A percentile compares a stretch with the other conserved stretches of the same genome.
Evolutionary conservation across 768 basidiomycete genomes (phyloP).

Genomic region (Guyanaporus albipodus): DNA sequence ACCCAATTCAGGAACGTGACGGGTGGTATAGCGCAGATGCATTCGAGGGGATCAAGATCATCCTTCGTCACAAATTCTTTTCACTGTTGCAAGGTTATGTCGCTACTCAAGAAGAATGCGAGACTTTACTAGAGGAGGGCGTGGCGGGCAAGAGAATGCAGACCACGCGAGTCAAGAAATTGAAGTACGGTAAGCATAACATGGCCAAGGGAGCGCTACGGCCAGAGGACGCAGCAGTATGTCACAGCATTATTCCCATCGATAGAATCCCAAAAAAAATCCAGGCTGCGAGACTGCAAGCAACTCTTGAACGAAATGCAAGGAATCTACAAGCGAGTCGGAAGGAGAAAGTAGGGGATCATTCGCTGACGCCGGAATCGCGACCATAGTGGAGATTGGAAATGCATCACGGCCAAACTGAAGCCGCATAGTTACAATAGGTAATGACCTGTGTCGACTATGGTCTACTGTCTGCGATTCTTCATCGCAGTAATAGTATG

Average conservation of each 20-base stretch:
- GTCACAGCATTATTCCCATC: not conserved
- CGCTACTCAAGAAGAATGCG: conserved; percentile 71
- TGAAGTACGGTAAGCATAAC: conserved; percentile 72
- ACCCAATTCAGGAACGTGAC: conserved; percentile 58
- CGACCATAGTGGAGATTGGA: conserved; percentile 5
- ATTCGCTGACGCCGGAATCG: conserved; percentile 19
- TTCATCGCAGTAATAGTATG: not conserved
- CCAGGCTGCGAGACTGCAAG: conserved; percentile 67
- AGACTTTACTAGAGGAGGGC: conserved; percentile 48
- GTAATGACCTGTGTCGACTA: conserved; percentile 21
- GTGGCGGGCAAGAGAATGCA: conserved; percentile 27
- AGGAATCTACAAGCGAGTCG: conserved; percentile 28
- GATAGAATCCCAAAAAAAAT: not conserved
- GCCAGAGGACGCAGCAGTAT: conserved; percentile 80
- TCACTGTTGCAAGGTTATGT: conserved; percentile 67
- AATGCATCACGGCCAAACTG: conserved; percentile 12
- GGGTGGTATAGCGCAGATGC: conserved; percentile 84
- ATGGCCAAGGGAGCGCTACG: conserved; percentile 85
- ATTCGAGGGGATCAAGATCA: conserved; percentile 78
- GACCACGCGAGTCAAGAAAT: conserved; percentile 45
- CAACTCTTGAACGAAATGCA: conserved; percentile 50
- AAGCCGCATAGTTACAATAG: conserved; percentile 19
- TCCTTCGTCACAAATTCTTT: conserved; percentile 85
- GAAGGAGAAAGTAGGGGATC: conserved; percentile 21
- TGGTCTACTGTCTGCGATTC: conserved; percentile 7